Percentiles rank a stretch among this genome's conserved stretches.
Conservation (phyloP, 345 rosid genomes). For the Physaria fendleri region DNA sequence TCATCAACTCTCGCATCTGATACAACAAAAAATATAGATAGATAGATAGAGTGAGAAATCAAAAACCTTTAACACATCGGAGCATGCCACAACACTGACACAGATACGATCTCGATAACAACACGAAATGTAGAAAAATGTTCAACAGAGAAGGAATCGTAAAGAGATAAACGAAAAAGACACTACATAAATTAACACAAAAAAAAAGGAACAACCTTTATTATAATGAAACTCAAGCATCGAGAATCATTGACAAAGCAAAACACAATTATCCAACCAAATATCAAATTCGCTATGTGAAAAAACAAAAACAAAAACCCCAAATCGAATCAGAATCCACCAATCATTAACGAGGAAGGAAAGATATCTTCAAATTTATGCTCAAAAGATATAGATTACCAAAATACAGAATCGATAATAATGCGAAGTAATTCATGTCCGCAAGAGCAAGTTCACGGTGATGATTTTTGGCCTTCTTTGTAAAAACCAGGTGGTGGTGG, state of each 20-base stretch:
- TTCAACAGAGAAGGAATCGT: too few relatives aligned
- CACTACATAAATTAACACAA: too few relatives aligned
- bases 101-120: neutral
- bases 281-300: too few relatives aligned
- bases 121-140: too few relatives aligned
- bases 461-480: neutral
- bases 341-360: slow-evolving; percentile 6
- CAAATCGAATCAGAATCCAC: slow-evolving; percentile 24
- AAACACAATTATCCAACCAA: too few relatives aligned
- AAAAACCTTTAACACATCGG: neutral
- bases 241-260: too few relatives aligned
- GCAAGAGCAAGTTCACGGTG: slow-evolving; percentile 20
- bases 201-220: too few relatives aligned
- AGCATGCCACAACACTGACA: neutral
- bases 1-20: slow-evolving; percentile 28
- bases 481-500: too few relatives aligned
- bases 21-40: neutral
- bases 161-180: too few relatives aligned
- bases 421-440: slow-evolving; percentile 26
- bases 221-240: too few relatives aligned
- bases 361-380: slow-evolving; percentile 1
- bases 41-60: neutral
- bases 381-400: slow-evolving; percentile 5
- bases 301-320: neutral
- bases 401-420: slow-evolving; percentile 9